Evolutionary conservation across 768 basidiomycete genomes (phyloP).

Genomic region (Holtermanniella nyarrowii): DNA sequence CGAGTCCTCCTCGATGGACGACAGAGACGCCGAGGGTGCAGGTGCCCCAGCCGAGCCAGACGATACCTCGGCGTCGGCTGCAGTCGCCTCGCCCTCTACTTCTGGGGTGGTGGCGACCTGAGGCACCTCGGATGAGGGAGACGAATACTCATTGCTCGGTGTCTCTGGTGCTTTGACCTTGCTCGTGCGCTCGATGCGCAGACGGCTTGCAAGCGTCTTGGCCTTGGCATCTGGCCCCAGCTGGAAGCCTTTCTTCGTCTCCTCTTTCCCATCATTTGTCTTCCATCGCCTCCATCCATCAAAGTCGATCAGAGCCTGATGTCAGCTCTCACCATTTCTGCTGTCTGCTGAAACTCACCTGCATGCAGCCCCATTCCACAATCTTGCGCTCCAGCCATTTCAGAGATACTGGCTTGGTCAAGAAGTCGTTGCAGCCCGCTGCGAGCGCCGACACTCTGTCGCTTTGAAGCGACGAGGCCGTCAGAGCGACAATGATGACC

Average conservation of each 20-base stretch:
- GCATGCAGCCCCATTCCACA: slow-evolving; percentile 97
- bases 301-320: slow-evolving; percentile 40
- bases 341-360: slow-evolving; percentile 24
- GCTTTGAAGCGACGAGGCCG: slow-evolving; percentile 85
- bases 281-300: slow-evolving; percentile 43
- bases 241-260: slow-evolving; percentile 29
- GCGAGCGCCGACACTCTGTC: slow-evolving; percentile 96
- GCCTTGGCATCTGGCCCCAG: slow-evolving; percentile 34
- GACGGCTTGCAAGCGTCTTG: slow-evolving; percentile 23
- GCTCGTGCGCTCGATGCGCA: slow-evolving; percentile 22
- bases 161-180: neutral
- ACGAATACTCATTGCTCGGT: neutral
- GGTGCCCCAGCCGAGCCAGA: neutral
- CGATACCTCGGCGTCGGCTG: neutral
- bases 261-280: slow-evolving; percentile 23
- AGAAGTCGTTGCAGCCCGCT: slow-evolving; percentile 96
- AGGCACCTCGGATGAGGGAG: no score
- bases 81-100: neutral
- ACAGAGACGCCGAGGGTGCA: neutral
- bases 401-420: slow-evolving; percentile 92
- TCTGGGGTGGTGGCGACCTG: no score
- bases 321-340: neutral
- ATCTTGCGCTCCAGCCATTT: slow-evolving; percentile 97
- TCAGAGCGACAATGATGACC: slow-evolving; percentile 98
- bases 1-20: neutral